phyloP scores from a whole-genome alignment of 768 basidiomycete species.

The Leccinum boreale region DNA sequence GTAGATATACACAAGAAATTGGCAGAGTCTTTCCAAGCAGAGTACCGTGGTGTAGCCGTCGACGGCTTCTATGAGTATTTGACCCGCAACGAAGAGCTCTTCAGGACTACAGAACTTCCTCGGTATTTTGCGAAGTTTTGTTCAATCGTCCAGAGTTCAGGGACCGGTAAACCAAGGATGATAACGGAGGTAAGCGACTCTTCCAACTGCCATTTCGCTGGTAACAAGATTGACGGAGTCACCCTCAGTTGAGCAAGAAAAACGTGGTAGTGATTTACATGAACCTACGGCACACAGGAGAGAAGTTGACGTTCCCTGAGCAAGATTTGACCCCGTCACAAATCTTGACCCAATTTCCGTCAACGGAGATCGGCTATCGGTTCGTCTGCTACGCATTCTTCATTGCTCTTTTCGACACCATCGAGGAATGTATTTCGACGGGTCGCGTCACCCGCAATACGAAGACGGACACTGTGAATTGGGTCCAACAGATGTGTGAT shows the following conservation, averaged over 20 bases:
- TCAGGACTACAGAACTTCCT: neutral
- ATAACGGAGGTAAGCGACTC: constrained; percentile 2
- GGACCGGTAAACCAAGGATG: constrained; percentile 12
- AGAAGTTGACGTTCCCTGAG: constrained; percentile 8
- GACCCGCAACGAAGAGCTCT: constrained; percentile 6
- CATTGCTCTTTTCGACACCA: constrained; percentile 8
- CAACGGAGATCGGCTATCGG: neutral
- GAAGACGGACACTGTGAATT: neutral
- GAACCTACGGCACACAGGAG: constrained; percentile 3
- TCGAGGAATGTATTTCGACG: neutral
- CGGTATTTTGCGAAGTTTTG: constrained; percentile 8
- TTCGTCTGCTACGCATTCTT: constrained; percentile 10
- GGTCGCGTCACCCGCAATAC: neutral
- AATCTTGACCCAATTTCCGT: constrained; percentile 7
- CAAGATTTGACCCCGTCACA: constrained; percentile 13
- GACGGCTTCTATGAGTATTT: constrained; percentile 21
- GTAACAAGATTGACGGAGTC: neutral
- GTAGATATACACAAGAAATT: neutral
- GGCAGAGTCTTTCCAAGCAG: neutral
- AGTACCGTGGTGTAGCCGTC: constrained; percentile 2
- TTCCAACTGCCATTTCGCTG: neutral
- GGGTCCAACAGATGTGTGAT: constrained; percentile 6
- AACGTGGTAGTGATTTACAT: constrained; percentile 18
- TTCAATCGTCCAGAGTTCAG: constrained; percentile 13
- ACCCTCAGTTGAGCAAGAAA: constrained; percentile 7